Conservation (phyloP, 257 asterid species). For the Jacaranda mimosifolia region DNA sequence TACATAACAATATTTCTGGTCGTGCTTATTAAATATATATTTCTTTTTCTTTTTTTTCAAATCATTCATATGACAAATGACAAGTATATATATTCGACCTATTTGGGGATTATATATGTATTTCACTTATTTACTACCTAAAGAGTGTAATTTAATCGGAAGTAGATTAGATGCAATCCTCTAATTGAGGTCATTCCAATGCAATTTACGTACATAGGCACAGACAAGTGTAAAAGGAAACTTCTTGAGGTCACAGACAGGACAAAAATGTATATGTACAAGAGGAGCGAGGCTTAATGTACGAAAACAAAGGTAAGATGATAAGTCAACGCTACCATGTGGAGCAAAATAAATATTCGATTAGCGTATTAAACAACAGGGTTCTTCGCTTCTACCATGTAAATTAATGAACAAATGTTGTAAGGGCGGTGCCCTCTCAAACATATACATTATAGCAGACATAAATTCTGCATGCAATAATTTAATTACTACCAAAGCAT, state of each 20-base stretch:
- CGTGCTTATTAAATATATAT: too few relatives aligned
- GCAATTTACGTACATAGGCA: neutral
- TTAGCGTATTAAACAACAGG: constrained; percentile 1
- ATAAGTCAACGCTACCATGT: constrained; percentile 66
- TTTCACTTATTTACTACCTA: too few relatives aligned
- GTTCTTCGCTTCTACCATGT: neutral
- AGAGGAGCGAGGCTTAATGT: neutral
- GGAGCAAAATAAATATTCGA: constrained; percentile 28
- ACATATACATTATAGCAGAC: neutral
- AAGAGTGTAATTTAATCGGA: too few relatives aligned
- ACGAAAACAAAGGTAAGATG: constrained; percentile 47
- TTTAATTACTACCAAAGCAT: neutral
- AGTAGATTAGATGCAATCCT: too few relatives aligned
- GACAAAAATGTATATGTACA: neutral
- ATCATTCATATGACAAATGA: too few relatives aligned
- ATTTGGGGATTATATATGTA: too few relatives aligned
- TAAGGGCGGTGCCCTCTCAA: constrained; percentile 39
- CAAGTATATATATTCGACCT: too few relatives aligned
- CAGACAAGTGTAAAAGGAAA: neutral
- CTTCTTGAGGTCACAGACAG: constrained; percentile 10
- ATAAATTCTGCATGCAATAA: constrained; percentile 27
- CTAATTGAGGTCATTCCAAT: neutral
- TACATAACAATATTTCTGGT: too few relatives aligned
- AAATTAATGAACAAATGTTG: constrained; percentile 2
- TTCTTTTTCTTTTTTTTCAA: too few relatives aligned